Evolutionary conservation across 2,329 filamentous ascomycete species (phyloP), one percentile per base, ranked within the genome.

Genomic region (Hypoxylon sp.): DNA sequence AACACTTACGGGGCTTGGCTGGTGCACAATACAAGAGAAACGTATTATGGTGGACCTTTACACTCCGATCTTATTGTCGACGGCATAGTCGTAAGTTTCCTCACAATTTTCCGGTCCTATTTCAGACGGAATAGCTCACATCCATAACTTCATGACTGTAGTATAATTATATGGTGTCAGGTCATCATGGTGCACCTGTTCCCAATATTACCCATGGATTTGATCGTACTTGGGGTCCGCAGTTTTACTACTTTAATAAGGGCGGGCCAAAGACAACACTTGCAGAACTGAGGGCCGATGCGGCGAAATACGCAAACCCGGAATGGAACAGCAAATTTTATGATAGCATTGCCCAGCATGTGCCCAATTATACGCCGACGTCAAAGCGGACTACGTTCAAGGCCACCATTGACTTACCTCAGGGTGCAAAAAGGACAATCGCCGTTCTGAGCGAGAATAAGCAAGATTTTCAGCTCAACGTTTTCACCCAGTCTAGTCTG

Each of bases 191-290:
- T 2, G 86, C 87, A 51, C 86, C 73, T 11, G 64, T 70, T 1
- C 88, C 89, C 1, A 89, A 90, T 68, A 90, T 91, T 69, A 89
- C 86, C 0, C 77, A 87, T 65, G 89, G 88, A 0, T 90, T 90
- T 67, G 88, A 91, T 70, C 82, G 88, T 3, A 91, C 88, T 0
- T 90, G 89, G 73, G 89, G 89, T 0, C 89, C 88, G 54, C 85
- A 87, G 73, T 90, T 85, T 70, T 91, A 87, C 72, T 82, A 90
- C 74, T 91, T 91, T 81, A 91, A 90, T 76, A 84, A 83, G 58
- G 87, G 86, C 6, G 78, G 81, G 0, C 78, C 81, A 0, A 81
- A 82, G 4, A 81, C 82, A 1, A 78, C 81, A 1, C 80, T 88
- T 35, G 77, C 83, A 8, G 80, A 82, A 3, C 81, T 89, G 1